Evolutionary conservation across 352 stramenopile species (phyloP).

Genomic region (Blastocystis sp.): DNA sequence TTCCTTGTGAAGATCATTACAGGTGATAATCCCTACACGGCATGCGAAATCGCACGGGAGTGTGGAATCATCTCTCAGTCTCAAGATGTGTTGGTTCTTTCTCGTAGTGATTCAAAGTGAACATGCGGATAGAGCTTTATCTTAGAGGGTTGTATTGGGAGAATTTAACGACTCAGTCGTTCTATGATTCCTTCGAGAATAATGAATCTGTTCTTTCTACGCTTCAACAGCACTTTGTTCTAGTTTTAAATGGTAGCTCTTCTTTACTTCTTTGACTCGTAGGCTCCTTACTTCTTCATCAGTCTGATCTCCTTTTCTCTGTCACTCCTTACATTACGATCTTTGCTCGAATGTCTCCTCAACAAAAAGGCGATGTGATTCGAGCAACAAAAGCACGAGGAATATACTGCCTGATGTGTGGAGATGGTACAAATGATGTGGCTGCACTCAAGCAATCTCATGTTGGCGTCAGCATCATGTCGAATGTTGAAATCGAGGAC

Average conservation of each 20-base stretch:
- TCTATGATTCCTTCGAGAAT: background rate
- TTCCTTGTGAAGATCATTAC: constrained; percentile 97
- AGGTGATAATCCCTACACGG: constrained; percentile 90
- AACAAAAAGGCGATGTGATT: constrained; percentile 91
- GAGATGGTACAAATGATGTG: constrained; percentile 95
- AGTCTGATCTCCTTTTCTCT: constrained; percentile 66
- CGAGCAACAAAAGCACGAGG: constrained; percentile 85
- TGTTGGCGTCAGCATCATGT: constrained; percentile 87
- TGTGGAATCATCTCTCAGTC: constrained; percentile 79
- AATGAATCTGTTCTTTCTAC: background rate
- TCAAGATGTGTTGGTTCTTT: constrained; percentile 67
- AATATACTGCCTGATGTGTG: constrained; percentile 90
- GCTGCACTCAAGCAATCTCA: constrained; percentile 86
- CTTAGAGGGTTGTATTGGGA: constrained; percentile 76
- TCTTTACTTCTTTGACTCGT: constrained; percentile 63
- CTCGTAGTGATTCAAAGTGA: background rate
- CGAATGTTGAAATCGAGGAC: constrained; percentile 74
- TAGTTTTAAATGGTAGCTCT: constrained; percentile 42
- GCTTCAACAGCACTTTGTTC: background rate
- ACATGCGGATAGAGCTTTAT: background rate
- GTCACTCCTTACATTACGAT: constrained; percentile 69
- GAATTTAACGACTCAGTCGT: constrained; percentile 65
- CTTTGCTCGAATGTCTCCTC: constrained; percentile 89
- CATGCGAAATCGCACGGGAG: constrained; percentile 88
- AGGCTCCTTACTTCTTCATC: constrained; percentile 66